Base-by-base conservation (phyloP, 2,329 filamentous ascomycete genomes). In the Tolypocladium tropicale region DNA sequence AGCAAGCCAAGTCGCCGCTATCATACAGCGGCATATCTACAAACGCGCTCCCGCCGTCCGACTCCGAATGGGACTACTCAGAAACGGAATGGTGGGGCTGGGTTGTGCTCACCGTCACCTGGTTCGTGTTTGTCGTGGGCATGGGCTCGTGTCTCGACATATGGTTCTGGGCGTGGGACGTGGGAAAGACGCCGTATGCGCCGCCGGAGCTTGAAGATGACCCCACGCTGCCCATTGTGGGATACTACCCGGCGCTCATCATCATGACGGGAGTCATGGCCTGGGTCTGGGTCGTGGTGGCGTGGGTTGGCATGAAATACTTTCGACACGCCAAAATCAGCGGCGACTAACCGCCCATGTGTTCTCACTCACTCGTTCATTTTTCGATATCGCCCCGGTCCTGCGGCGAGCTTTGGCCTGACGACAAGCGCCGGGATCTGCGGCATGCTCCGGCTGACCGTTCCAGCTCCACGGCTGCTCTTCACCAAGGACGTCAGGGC, bases 221-320 rank as follows among this genome's bases (percentile, higher is more conserved):
- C 72, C 86, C 89, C 7, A 97, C 93, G 2, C 73, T 99, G 64
- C 94, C 94, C 3, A 96, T 99, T 65, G 89, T 95, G 12, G 94
- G 95, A 11, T 99, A 99, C 72, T 99, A 99, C 73, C 94, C 94
- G 28, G 90, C 92, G 12, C 75, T 99, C 65, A 89, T 97, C 61
- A 94, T 97, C 57, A 76, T 97, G 62, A 96, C 93, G 4, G 86
- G 86, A 52, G 89, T 99, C 32, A 96, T 99, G 89, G 91, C 92
- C 21, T 99, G 94, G 94, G 90, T 97, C 6, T 99, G 94, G 94
- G 94, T 97, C 21, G 84, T 96, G 14, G 86, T 95, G 57, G 94
- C 95, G 12, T 99, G 94, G 94, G 87, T 97, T 52, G 94, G 94
- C 28, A 97, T 99, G 93, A 99, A 99, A 71, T 97, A 97, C 72